These are phyloP conservation scores for Colletotrichum lupini DNA, from an alignment of 2,329 filamentous ascomycete genomes.

Conservation along the genomic window DNA sequence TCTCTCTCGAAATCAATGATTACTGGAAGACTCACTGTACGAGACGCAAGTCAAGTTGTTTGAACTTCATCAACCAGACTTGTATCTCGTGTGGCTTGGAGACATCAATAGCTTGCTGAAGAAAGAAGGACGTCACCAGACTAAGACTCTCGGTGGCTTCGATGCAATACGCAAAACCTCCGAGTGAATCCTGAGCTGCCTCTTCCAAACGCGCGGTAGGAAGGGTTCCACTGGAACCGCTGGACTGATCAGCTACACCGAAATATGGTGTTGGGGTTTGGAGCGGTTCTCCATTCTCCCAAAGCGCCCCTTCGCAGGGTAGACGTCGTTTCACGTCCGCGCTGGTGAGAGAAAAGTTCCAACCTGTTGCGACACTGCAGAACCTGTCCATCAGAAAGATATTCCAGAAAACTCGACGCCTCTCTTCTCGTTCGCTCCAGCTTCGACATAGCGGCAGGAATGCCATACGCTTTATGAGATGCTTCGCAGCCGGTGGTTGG, in stretches of 20 bases:
- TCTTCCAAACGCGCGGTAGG: slow-evolving; percentile 37
- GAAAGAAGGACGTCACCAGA: slow-evolving; percentile 54
- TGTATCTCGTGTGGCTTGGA: slow-evolving; percentile 49
- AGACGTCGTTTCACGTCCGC: slow-evolving; percentile 50
- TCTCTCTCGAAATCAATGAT: too few species aligned
- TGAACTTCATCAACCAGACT: slow-evolving; percentile 56
- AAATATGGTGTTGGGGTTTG: slow-evolving; percentile 52
- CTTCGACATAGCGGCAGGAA: slow-evolving; percentile 45
- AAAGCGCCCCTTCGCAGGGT: slow-evolving; percentile 52
- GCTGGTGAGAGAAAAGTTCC: slow-evolving; percentile 49
- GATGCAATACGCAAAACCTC: slow-evolving; percentile 57
- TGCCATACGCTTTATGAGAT: slow-evolving; percentile 47
- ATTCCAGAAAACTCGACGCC: slow-evolving; percentile 54
- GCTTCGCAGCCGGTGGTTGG: slow-evolving; percentile 37
- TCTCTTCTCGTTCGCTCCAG: slow-evolving; percentile 52
- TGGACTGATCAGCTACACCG: slow-evolving; percentile 48
- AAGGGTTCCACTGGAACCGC: slow-evolving; percentile 32
- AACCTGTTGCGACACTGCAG: slow-evolving; percentile 52
- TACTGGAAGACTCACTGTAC: slow-evolving; percentile 47
- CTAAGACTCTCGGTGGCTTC: slow-evolving; percentile 56
- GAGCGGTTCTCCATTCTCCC: slow-evolving; percentile 49
- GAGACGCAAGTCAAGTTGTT: slow-evolving; percentile 54
- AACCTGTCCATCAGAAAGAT: slow-evolving; percentile 54
- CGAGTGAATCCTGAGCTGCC: slow-evolving; percentile 44
- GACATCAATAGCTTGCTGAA: slow-evolving; percentile 53